Evolutionary conservation across 2,329 filamentous ascomycete species (phyloP).

Genomic region (Nemania sp.): DNA sequence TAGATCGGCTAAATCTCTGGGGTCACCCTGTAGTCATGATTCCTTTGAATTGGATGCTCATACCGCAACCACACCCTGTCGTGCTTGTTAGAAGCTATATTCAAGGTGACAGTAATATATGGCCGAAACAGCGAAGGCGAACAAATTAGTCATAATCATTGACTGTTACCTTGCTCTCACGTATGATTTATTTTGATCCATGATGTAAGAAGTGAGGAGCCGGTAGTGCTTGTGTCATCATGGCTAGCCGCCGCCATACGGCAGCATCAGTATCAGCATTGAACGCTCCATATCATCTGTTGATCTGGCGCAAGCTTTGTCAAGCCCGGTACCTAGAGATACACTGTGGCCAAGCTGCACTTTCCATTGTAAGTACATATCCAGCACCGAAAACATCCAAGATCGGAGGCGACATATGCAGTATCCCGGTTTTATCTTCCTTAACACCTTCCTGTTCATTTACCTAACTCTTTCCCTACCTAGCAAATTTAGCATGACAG

Average conservation of each 20-base stretch:
- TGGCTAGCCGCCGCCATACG: background rate
- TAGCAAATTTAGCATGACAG: constrained; percentile 6
- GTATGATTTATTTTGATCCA: background rate
- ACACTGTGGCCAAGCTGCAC: too few relatives aligned
- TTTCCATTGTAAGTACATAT: constrained; percentile 8
- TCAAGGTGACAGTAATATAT: too few relatives aligned
- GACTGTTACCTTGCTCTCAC: background rate
- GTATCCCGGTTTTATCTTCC: constrained; percentile 20
- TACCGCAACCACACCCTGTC: too few relatives aligned
- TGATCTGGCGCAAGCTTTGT: too few relatives aligned
- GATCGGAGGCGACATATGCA: constrained; percentile 25
- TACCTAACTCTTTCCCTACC: constrained; percentile 12
- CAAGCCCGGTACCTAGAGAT: too few relatives aligned
- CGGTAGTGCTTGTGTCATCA: background rate
- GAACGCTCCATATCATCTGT: too few relatives aligned
- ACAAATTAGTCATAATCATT: too few relatives aligned
- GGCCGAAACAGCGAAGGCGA: too few relatives aligned
- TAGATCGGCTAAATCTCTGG: constrained; percentile 9
- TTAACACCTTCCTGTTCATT: constrained; percentile 19
- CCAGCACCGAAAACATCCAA: constrained; percentile 19
- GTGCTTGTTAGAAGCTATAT: too few relatives aligned
- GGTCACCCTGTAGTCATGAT: too few relatives aligned
- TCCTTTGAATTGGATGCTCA: too few relatives aligned
- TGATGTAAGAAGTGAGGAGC: background rate
- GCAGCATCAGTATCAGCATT: too few relatives aligned